Conservation (phyloP, 208 protist species). For the Trypanosoma brucei region DNA sequence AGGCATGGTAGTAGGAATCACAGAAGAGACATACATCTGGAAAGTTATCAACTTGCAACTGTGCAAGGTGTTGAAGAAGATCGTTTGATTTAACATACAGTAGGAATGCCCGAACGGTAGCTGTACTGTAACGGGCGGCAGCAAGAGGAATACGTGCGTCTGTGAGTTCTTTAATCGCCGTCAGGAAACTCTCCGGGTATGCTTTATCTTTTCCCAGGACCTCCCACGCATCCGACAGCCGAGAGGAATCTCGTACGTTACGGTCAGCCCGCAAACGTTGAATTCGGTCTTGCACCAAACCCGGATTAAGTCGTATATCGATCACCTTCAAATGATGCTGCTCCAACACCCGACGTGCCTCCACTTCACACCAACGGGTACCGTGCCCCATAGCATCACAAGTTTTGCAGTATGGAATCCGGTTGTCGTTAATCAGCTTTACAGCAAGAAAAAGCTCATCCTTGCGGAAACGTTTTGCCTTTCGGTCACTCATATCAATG, state of each 20-base stretch:
- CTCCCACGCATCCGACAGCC: constrained; percentile 52
- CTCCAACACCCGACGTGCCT: constrained; percentile 37
- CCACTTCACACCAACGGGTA: constrained; percentile 45
- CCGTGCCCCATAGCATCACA: constrained; percentile 68
- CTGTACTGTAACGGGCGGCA: constrained; percentile 81
- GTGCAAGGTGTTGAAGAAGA: constrained; percentile 62
- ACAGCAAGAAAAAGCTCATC: constrained; percentile 72
- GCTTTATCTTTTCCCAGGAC: constrained; percentile 29
- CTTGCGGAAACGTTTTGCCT: constrained; percentile 80
- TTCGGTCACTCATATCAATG: constrained; percentile 74
- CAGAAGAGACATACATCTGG: constrained; percentile 85
- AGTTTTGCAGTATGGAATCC: constrained; percentile 48
- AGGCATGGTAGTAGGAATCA: constrained; percentile 66
- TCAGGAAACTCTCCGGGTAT: constrained; percentile 54
- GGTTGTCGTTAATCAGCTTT: constrained; percentile 58
- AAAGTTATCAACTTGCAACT: constrained; percentile 58
- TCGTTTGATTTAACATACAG: constrained; percentile 69
- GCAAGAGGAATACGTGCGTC: constrained; percentile 70
- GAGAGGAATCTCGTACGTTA: constrained; percentile 24
- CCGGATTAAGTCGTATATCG: constrained; percentile 59
- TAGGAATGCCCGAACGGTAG: constrained; percentile 75
- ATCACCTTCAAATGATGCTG: constrained; percentile 38
- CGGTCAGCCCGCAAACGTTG: constrained; percentile 25
- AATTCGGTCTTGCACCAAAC: constrained; percentile 29
- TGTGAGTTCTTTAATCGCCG: constrained; percentile 62